phyloP scores from a whole-genome alignment of 495 filamentous ascomycete genomes.

The Hyphodiscus hymeniophilus region DNA sequence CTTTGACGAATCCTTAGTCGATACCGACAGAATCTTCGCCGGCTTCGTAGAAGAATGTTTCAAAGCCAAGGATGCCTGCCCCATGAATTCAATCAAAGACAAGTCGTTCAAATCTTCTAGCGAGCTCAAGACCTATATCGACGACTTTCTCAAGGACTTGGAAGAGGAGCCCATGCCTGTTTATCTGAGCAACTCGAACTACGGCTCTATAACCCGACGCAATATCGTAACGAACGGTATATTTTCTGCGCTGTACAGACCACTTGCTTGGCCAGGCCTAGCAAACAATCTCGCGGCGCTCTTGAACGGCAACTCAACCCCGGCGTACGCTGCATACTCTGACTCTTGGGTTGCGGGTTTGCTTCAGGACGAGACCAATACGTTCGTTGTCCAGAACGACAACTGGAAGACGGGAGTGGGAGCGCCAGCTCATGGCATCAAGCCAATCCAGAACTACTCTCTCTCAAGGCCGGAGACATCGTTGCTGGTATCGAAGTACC shows the following conservation, averaged over 20 bases:
- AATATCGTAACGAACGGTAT: constrained; percentile 29
- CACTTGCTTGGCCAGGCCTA: constrained; percentile 27
- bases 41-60: constrained; percentile 38
- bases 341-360: background rate
- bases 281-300: constrained; percentile 29
- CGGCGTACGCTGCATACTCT: constrained; percentile 29
- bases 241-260: constrained; percentile 30
- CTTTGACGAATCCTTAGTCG: constrained; percentile 28
- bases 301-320: constrained; percentile 34
- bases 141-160: constrained; percentile 21
- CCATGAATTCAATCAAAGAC: constrained; percentile 28
- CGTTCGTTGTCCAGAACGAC: constrained; percentile 28
- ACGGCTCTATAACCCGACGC: constrained; percentile 31
- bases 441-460: constrained; percentile 24
- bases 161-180: constrained; percentile 29
- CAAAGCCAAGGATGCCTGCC: constrained; percentile 28
- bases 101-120: background rate
- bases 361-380: constrained; percentile 10
- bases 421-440: constrained; percentile 22
- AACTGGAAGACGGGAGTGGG: constrained; percentile 24
- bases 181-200: constrained; percentile 31
- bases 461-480: constrained; percentile 14
- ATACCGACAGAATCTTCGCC: constrained; percentile 30
- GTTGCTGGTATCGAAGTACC: constrained; percentile 1
- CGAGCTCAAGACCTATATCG: constrained; percentile 23